A percentile compares a stretch with the other conserved stretches of the same genome.
These are phyloP conservation scores for Fusarium sacchari DNA, from an alignment of 2,329 filamentous ascomycete species.

Conservation along the genomic window DNA sequence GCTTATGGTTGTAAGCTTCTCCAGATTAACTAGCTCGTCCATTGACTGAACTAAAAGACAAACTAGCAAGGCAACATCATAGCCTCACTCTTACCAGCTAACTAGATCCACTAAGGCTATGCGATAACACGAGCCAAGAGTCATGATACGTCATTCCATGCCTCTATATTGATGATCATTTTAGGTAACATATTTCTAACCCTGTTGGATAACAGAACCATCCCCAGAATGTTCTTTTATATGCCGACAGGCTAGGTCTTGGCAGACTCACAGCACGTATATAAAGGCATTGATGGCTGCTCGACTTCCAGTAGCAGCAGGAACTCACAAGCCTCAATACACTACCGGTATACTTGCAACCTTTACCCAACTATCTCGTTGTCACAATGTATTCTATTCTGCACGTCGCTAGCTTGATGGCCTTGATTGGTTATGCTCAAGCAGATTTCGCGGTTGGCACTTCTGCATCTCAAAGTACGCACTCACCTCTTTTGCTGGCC, in stretches of 20 bases:
- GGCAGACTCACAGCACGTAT: background rate
- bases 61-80: background rate
- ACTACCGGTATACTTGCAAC: accelerated
- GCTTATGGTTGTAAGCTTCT: background rate
- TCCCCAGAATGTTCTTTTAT: background rate
- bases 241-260: background rate
- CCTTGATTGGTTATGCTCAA: background rate
- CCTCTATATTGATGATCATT: background rate
- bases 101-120: background rate
- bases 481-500: background rate
- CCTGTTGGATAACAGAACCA: background rate
- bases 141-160: background rate
- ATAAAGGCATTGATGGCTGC: background rate
- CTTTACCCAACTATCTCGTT: no score
- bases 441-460: background rate
- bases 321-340: no score
- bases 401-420: background rate
- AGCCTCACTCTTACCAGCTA: background rate
- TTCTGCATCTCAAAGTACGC: background rate
- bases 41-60: no score
- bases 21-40: background rate
- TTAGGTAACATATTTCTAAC: background rate
- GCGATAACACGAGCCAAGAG: background rate
- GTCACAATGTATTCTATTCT: background rate
- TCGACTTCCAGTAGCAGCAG: accelerated